phyloP scores from a whole-genome alignment of 148 eudicot species.

The Mesembryanthemum crystallinum region DNA sequence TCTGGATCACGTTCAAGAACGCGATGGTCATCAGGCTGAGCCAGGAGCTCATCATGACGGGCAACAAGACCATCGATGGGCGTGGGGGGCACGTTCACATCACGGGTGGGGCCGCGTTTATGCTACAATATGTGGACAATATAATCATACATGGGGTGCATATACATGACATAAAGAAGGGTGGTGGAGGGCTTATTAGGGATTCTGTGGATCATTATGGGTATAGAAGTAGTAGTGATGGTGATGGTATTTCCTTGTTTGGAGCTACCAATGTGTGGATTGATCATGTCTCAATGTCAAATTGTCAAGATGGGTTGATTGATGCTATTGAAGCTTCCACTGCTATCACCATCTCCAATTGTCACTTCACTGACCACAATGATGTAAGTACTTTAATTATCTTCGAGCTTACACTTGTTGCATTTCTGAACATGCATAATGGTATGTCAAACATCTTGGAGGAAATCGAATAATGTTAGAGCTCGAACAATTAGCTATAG shows the following conservation, averaged over 20 bases:
- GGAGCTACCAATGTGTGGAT: conserved; percentile 51
- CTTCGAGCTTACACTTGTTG: background rate
- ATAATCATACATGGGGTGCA: conserved; percentile 42
- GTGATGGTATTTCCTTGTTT: conserved; percentile 51
- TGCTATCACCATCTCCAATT: conserved; percentile 54
- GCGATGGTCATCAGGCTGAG: conserved; percentile 38
- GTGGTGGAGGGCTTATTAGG: conserved; percentile 40
- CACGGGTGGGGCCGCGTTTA: conserved; percentile 46
- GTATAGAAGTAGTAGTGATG: conserved; percentile 36
- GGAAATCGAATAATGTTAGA: no score
- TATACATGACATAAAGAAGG: conserved; percentile 40
- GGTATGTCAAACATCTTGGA: background rate
- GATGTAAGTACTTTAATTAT: conserved; percentile 34
- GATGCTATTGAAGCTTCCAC: conserved; percentile 49
- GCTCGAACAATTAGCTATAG: no score
- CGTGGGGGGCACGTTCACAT: conserved; percentile 46
- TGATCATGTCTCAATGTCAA: conserved; percentile 54
- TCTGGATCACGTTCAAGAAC: conserved; percentile 47
- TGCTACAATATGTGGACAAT: conserved; percentile 44
- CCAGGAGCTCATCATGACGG: conserved; percentile 40
- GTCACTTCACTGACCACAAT: conserved; percentile 52
- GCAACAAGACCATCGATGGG: conserved; percentile 53
- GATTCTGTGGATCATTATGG: conserved; percentile 44
- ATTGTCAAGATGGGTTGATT: conserved; percentile 46
- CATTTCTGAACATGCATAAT: background rate